phyloP scores from a whole-genome alignment of 208 protist genomes.

The Trypanosoma brucei region DNA sequence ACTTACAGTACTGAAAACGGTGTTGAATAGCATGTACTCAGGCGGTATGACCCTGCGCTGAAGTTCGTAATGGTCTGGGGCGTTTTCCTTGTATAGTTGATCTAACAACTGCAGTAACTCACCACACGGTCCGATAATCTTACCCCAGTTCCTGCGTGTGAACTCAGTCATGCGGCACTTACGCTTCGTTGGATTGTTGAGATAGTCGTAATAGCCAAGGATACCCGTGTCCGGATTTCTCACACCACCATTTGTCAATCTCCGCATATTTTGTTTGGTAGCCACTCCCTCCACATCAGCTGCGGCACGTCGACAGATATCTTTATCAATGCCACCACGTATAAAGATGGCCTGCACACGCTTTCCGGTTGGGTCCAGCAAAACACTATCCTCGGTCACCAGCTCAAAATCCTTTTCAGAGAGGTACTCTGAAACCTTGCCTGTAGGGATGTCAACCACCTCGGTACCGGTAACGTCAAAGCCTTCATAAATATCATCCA shows the following conservation, averaged over 20 bases:
- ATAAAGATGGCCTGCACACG: conserved; percentile 72
- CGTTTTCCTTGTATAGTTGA: conserved; percentile 59
- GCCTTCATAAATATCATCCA: neutral
- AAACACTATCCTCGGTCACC: conserved; percentile 42
- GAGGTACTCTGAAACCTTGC: conserved; percentile 43
- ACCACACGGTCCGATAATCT: conserved; percentile 36
- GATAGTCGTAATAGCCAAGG: conserved; percentile 89
- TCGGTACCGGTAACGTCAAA: conserved; percentile 60
- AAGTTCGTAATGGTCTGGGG: conserved; percentile 67
- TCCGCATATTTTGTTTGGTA: conserved; percentile 71
- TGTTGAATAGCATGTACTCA: conserved; percentile 67
- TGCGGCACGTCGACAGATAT: conserved; percentile 48
- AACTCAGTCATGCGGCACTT: conserved; percentile 89
- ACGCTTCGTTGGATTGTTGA: conserved; percentile 65
- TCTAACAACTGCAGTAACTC: conserved; percentile 52
- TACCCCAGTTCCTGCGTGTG: conserved; percentile 57
- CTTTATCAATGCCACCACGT: conserved; percentile 33
- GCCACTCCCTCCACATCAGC: conserved; percentile 55
- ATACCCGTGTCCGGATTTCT: conserved; percentile 83
- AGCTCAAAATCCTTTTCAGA: conserved; percentile 58
- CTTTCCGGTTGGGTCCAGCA: conserved; percentile 50
- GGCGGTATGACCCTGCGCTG: conserved; percentile 72
- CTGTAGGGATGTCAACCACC: conserved; percentile 45
- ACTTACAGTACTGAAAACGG: conserved; percentile 89
- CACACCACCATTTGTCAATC: conserved; percentile 65